phyloP scores from a whole-genome alignment of 2,329 filamentous ascomycete species.

The Piedraia hortae region DNA sequence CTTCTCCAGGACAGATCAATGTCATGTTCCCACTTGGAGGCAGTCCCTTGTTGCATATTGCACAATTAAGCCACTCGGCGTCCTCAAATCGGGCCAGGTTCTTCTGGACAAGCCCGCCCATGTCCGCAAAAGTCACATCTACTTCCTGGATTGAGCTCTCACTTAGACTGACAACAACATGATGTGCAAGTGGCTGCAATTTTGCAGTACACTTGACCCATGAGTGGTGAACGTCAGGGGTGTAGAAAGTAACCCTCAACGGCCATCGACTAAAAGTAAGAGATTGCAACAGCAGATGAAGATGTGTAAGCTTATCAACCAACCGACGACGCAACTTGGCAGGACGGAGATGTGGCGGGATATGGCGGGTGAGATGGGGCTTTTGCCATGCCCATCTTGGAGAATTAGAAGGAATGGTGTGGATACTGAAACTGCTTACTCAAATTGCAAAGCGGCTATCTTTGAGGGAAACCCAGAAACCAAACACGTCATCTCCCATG shows the following conservation, averaged over 20 bases:
- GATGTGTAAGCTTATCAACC: slow-evolving; percentile 43
- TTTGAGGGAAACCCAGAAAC: slow-evolving; percentile 74
- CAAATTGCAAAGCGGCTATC: slow-evolving; percentile 74
- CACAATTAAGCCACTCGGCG: slow-evolving; percentile 16
- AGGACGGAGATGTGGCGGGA: slow-evolving; percentile 35
- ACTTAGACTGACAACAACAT: neutral
- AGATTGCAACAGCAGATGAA: slow-evolving; percentile 55
- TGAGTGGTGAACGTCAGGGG: slow-evolving; percentile 33
- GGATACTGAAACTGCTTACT: slow-evolving; percentile 32
- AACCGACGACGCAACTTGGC: slow-evolving; percentile 31
- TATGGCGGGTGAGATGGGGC: slow-evolving; percentile 53
- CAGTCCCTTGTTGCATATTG: slow-evolving; percentile 20
- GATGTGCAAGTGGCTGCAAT: too few relatives aligned
- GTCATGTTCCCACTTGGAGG: slow-evolving; percentile 15
- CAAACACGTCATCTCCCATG: slow-evolving; percentile 75
- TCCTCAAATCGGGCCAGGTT: slow-evolving; percentile 17
- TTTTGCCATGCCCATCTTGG: slow-evolving; percentile 76
- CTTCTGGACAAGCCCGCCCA: slow-evolving; percentile 26
- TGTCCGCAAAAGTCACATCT: slow-evolving; percentile 24
- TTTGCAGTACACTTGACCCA: slow-evolving; percentile 40
- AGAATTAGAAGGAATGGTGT: neutral
- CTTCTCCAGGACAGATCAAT: slow-evolving; percentile 23
- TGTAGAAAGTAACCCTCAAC: slow-evolving; percentile 53
- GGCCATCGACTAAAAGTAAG: slow-evolving; percentile 66
- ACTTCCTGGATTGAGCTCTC: slow-evolving; percentile 15